Conservation (phyloP, 73 alveolate species). For the Uronychia binucleata region DNA sequence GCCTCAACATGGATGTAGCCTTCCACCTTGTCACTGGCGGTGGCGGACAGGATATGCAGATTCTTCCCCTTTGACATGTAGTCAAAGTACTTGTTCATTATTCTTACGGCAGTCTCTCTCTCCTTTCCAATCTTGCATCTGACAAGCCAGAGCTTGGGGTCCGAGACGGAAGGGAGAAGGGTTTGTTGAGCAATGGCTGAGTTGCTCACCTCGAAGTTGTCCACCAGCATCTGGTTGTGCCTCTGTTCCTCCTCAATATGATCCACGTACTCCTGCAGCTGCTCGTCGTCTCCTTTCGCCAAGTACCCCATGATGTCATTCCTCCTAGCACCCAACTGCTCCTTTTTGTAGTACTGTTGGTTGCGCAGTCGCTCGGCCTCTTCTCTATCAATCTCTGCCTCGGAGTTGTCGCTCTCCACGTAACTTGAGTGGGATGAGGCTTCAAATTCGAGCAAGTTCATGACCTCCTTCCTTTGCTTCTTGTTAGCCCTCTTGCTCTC, state of each 20-base stretch:
- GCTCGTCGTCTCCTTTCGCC: neutral
- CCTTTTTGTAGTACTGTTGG: neutral
- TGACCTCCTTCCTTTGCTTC: neutral
- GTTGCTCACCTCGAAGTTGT: neutral
- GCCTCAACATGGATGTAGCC: slow-evolving; percentile 93
- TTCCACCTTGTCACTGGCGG: slow-evolving; percentile 77
- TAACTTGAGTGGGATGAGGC: neutral
- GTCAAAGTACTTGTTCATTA: slow-evolving; percentile 77
- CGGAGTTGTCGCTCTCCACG: neutral
- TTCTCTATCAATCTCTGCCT: neutral
- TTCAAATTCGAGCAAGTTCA: neutral
- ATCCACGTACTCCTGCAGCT: neutral
- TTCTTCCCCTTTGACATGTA: slow-evolving; percentile 40
- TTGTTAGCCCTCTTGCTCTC: neutral
- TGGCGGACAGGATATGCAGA: slow-evolving; percentile 71
- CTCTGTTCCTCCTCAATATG: neutral
- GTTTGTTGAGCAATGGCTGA: neutral
- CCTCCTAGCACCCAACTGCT: neutral
- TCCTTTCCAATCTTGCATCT: slow-evolving; percentile 84
- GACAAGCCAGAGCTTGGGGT: slow-evolving; percentile 86
- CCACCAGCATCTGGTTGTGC: neutral
- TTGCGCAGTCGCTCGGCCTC: neutral
- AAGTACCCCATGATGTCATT: neutral
- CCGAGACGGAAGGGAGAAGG: slow-evolving; percentile 70
- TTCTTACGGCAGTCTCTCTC: slow-evolving; percentile 69